Conservation (phyloP, 2,329 filamentous ascomycete genomes). For the Rhexocercosporidium sp. region DNA sequence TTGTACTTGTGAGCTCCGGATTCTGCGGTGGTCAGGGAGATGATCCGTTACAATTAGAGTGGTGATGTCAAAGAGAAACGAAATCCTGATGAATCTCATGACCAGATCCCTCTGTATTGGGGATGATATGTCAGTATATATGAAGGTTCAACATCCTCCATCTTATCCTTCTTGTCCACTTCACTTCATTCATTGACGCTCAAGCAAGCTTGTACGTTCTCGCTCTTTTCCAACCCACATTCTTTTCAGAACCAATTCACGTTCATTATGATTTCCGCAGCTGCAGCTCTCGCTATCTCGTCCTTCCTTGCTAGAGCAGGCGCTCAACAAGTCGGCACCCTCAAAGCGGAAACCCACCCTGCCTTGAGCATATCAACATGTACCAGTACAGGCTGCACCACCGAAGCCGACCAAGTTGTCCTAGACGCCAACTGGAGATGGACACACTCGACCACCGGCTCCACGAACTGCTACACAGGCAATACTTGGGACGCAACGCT, state of each 20-base stretch:
- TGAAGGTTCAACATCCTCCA: neutral
- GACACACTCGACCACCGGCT: conserved; percentile 54
- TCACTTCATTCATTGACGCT: neutral
- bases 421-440: conserved; percentile 65
- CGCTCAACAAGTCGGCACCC: conserved; percentile 55
- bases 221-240: neutral
- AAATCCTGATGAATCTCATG: neutral
- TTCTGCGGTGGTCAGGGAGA: neutral
- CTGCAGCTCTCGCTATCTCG: conserved; percentile 46
- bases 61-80: neutral
- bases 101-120: neutral
- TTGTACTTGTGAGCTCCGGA: neutral
- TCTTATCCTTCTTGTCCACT: neutral
- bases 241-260: neutral
- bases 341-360: conserved; percentile 56
- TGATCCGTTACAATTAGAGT: neutral
- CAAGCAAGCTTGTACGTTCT: neutral
- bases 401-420: conserved; percentile 53
- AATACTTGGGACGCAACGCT: conserved; percentile 50
- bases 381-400: conserved; percentile 53
- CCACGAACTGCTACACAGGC: conserved; percentile 49
- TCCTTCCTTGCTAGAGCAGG: conserved; percentile 50
- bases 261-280: conserved; percentile 40
- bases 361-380: conserved; percentile 58
- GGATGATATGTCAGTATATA: neutral